These are phyloP conservation scores for Populus hybrid DNA, from an alignment of 441 rosid species.

Conservation along the genomic window DNA sequence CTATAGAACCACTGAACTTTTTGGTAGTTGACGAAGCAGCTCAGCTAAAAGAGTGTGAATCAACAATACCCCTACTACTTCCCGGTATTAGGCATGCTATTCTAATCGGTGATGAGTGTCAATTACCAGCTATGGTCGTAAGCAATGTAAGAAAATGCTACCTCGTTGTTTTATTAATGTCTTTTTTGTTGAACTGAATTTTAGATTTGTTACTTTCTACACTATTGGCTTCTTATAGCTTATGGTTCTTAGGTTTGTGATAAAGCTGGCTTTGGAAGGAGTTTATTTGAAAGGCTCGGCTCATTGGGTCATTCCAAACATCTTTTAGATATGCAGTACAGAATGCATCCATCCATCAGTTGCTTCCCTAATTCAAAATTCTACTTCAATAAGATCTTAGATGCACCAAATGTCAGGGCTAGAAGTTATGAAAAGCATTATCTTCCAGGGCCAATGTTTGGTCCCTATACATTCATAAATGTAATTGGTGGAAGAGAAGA, in stretches of 20 bases:
- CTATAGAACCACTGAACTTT: slow-evolving; percentile 17
- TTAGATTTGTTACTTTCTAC: background rate
- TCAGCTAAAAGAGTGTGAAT: slow-evolving; percentile 3
- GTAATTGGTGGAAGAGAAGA: slow-evolving; percentile 44
- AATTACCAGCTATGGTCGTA: slow-evolving; percentile 18
- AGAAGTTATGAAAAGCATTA: slow-evolving; percentile 22
- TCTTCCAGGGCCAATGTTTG: slow-evolving; percentile 44
- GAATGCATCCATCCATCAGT: slow-evolving; percentile 57
- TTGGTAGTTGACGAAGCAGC: slow-evolving; percentile 17
- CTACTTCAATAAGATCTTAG: slow-evolving; percentile 28
- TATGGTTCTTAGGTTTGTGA: slow-evolving; percentile 28
- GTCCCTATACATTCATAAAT: slow-evolving; percentile 47
- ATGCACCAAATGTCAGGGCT: slow-evolving; percentile 31
- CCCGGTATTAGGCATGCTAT: background rate
- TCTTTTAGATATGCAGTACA: slow-evolving; percentile 38
- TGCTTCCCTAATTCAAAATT: slow-evolving; percentile 37
- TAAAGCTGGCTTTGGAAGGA: slow-evolving; percentile 43
- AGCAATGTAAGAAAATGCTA: slow-evolving; percentile 31
- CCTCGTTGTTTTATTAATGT: background rate
- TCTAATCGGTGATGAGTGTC: background rate
- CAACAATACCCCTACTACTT: background rate
- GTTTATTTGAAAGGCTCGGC: slow-evolving; percentile 48
- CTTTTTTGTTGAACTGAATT: background rate
- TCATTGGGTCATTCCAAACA: slow-evolving; percentile 37
- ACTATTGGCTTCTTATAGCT: background rate